phyloP scores from a whole-genome alignment of 371 early-diverging fungal species.

The Rhizomucor pusillus region DNA sequence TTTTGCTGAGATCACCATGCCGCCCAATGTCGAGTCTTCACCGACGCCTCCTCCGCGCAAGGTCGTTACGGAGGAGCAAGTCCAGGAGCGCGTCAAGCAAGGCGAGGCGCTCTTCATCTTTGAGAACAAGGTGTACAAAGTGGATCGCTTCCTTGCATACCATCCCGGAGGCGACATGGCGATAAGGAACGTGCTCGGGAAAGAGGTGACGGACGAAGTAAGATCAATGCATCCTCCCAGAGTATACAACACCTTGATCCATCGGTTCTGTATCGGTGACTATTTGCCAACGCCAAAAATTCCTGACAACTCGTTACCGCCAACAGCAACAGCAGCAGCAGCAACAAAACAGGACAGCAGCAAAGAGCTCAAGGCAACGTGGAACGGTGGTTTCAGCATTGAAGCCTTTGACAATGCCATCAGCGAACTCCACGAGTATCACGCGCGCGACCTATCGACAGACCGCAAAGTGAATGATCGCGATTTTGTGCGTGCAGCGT shows the following conservation, averaged over 20 bases:
- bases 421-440: constrained; percentile 23
- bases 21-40: constrained; percentile 29
- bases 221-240: constrained; percentile 84
- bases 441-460: constrained; percentile 17
- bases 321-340: background rate
- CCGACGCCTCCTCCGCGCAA: constrained; percentile 9
- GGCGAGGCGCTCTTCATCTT: constrained; percentile 75
- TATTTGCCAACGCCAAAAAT: constrained; percentile 28
- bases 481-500: constrained; percentile 50
- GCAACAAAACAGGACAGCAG: constrained; percentile 1
- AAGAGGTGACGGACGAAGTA: constrained; percentile 91
- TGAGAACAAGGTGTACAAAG: constrained; percentile 82
- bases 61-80: constrained; percentile 35
- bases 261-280: constrained; percentile 74
- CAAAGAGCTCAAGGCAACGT: constrained; percentile 15
- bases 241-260: constrained; percentile 73
- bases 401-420: constrained; percentile 36
- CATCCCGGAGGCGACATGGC: constrained; percentile 95
- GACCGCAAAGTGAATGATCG: constrained; percentile 34
- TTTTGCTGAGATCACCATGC: no score
- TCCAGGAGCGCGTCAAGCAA: constrained; percentile 43
- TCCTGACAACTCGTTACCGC: no score
- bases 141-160: constrained; percentile 74
- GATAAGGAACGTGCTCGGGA: constrained; percentile 80
- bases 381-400: constrained; percentile 33